Conservation (phyloP, 1,139 yeast species). For the Tardiomyces digboiensis region DNA sequence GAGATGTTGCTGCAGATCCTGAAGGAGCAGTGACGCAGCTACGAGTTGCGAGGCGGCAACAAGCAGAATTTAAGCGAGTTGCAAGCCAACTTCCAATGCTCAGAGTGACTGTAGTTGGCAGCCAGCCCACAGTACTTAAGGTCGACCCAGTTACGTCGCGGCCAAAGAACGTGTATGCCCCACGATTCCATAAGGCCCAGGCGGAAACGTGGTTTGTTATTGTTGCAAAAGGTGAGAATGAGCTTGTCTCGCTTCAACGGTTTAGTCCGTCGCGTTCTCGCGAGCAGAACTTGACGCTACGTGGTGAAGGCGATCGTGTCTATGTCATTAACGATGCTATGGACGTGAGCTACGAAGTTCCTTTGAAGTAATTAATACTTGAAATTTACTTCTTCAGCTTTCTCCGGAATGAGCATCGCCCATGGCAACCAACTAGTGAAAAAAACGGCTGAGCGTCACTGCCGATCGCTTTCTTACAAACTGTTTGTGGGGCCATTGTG, state of each 20-base stretch:
- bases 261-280: not conserved
- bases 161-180: constrained; percentile 48
- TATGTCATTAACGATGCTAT: not conserved
- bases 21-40: constrained; percentile 11
- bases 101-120: not conserved
- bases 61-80: constrained; percentile 29
- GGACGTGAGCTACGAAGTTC: not conserved
- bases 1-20: not conserved
- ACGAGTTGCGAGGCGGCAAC: constrained; percentile 26
- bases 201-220: constrained; percentile 92
- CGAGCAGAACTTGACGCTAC: not conserved
- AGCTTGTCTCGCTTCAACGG: not conserved
- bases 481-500: too few relatives aligned
- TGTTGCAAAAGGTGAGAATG: not conserved
- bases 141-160: constrained; percentile 1
- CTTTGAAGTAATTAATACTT: too few relatives aligned
- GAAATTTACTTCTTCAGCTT: too few relatives aligned
- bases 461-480: too few relatives aligned
- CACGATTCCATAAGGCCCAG: constrained; percentile 83
- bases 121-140: not conserved
- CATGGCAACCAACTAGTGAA: too few relatives aligned
- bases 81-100: constrained; percentile 30
- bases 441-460: too few relatives aligned
- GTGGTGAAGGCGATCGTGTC: not conserved
- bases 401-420: too few relatives aligned